Evolutionary conservation across 768 basidiomycete species (phyloP).

Genomic region (Tremella yokohamensis): DNA sequence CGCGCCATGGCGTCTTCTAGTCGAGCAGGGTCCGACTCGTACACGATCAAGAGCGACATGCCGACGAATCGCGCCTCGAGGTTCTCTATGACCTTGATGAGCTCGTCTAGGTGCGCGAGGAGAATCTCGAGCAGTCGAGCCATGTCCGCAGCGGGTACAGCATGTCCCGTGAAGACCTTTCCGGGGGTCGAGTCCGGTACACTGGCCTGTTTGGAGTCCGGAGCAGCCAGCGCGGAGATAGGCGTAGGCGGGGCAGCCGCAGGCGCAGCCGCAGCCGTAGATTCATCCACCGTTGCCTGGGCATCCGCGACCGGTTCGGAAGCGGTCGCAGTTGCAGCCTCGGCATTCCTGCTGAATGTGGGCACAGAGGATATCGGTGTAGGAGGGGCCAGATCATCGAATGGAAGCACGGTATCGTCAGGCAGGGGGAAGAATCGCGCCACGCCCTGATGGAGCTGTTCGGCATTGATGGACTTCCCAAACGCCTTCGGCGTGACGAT

Average conservation of each 20-base stretch:
- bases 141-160: slow-evolving; percentile 52
- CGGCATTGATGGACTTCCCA: slow-evolving; percentile 68
- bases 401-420: slow-evolving; percentile 19
- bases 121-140: slow-evolving; percentile 62
- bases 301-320: neutral
- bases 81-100: slow-evolving; percentile 56
- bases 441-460: slow-evolving; percentile 73
- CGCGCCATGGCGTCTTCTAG: slow-evolving; percentile 48
- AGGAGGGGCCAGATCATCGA: slow-evolving; percentile 18
- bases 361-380: too few species aligned
- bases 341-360: too few species aligned
- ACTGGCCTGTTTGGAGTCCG: neutral
- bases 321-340: slow-evolving; percentile 3
- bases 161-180: slow-evolving; percentile 13
- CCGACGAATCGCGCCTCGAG: slow-evolving; percentile 78
- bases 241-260: slow-evolving; percentile 6
- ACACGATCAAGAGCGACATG: slow-evolving; percentile 73
- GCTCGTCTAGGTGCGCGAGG: slow-evolving; percentile 53
- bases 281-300: neutral
- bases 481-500: slow-evolving; percentile 63
- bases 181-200: neutral
- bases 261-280: neutral
- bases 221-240: slow-evolving; percentile 8
- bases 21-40: slow-evolving; percentile 61
- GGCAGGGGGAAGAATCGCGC: slow-evolving; percentile 68